Evolutionary conservation across 495 filamentous ascomycete genomes (phyloP), one percentile per base, ranked within the genome.

Genomic region (Aspergillus ellipticus): DNA sequence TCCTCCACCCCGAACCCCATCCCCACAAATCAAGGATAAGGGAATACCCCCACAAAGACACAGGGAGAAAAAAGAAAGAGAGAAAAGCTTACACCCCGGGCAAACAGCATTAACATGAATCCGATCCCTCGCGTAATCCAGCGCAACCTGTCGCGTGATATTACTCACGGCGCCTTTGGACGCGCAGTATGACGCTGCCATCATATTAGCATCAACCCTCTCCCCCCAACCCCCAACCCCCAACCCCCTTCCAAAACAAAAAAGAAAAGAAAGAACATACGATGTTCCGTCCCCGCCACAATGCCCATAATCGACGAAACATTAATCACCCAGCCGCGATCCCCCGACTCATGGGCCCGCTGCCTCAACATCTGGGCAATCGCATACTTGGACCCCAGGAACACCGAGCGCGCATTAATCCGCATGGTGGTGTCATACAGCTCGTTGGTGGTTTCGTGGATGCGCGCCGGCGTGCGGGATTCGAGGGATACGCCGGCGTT

Each of bases 241-340:
- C n/a, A n/a, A n/a, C n/a, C n/a, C n/a, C n/a, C n/a, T n/a, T n/a
- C n/a, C n/a, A 16, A 42, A 16, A 28, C 4, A 43, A 45, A 21
- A 1, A 43, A 19, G n/a, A n/a, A 42, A 9, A 3, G 19, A 17
- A 16, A 21, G 5, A 13, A 49, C 13, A 26, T 1, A 53, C 62
- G 51, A 16, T 52, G 56, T 2, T 62, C 39, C 26, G 22, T 43
- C 10, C 51, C 26, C 21, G 55, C 72, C 33, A 79, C 64, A 6
- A 80, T 26, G 0, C 80, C 78, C 42, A 72, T 54, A 35, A 79
- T 67, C 20, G 69, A 75, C 0, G 74, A 66, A 3, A 78, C 71
- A 55, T 82, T 84, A 35, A 84, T 65, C 28, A 85, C 79, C 77
- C 79, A 82, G 6, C 82, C 81, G 22, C 76, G 53, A 59, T 81